Evolutionary conservation across 257 asterid species (phyloP), one percentile per base, ranked within the genome.

Genomic region (Solanum rostratum): DNA sequence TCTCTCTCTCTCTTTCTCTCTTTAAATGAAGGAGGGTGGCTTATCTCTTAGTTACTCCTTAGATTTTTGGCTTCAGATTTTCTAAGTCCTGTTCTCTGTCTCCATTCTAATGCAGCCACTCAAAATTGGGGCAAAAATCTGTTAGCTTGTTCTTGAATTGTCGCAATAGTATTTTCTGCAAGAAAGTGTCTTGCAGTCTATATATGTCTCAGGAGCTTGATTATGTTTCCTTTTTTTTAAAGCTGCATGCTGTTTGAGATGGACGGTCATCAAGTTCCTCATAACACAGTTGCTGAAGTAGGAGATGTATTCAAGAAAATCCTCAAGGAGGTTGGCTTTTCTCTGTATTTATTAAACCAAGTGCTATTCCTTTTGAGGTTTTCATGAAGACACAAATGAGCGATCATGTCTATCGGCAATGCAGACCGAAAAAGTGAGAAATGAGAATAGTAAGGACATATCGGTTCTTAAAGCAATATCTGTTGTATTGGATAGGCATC

Each of bases 391-490:
- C 8, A 4, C 69, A 83, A 16, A 30, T 9, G 86, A 68, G 43
- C 85, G 78, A 89, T 50, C 16, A 4, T 29, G 84, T 20, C 76
- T 76, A 84, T 89, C 37, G 84, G 45, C 20, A 86, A 84, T 87
- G 27, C 69, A 96, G 99, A 95, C 95, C 54, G 97, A 94, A 87
- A 91, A 93, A 88, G 97, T 96, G 89, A 92, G 98, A 90, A 87
- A 90, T 10, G 97, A 92, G 83, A 91, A 90, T 76, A 90, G 71
- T 84, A 65, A 73, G 62, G 99, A 96, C 93, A 92, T 96, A 55
- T 96, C 99, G 74, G 93, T 96, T 69, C 89, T 87, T 87, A 92
- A 93, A 87, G 99, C 97, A 73, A 96, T 96, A 86, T 88, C 91
- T 7, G 88, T 90, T 15, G 98, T 96, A 84, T 88, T 96, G 84